Evolutionary conservation across 352 stramenopile species (phyloP).

Genomic region (Plasmopara halstedii): DNA sequence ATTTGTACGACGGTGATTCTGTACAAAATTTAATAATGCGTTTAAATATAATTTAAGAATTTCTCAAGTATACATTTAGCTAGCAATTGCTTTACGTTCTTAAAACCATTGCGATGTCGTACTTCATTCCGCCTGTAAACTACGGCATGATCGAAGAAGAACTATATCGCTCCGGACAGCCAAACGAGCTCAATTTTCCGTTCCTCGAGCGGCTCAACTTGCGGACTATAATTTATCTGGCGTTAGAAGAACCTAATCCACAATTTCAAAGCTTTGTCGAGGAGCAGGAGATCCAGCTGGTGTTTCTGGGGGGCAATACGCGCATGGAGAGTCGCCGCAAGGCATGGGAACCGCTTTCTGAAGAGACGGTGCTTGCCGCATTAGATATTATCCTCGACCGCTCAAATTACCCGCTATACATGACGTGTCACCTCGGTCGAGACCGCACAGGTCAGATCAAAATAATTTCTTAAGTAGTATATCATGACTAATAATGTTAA

Average conservation of each 20-base stretch:
- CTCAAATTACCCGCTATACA: constrained; percentile 86
- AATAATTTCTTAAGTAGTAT: too few relatives aligned
- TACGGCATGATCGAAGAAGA: constrained; percentile 91
- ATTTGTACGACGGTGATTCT: not conserved
- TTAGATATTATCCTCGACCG: constrained; percentile 86
- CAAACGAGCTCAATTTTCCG: constrained; percentile 90
- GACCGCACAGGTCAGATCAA: constrained; percentile 78
- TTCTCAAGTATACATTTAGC: too few relatives aligned
- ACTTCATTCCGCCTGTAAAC: constrained; percentile 90
- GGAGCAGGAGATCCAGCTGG: constrained; percentile 86
- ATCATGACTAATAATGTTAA: too few relatives aligned
- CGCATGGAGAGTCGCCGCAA: constrained; percentile 85
- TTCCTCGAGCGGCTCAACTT: constrained; percentile 88
- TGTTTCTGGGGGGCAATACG: constrained; percentile 82
- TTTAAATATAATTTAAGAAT: too few relatives aligned
- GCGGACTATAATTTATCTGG: constrained; percentile 89
- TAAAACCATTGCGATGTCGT: constrained; percentile 47
- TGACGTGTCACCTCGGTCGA: constrained; percentile 86
- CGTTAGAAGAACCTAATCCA: constrained; percentile 82
- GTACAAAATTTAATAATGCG: not conserved
- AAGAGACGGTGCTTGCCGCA: constrained; percentile 87
- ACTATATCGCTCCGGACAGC: constrained; percentile 85
- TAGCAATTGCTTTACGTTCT: too few relatives aligned
- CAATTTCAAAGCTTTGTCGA: constrained; percentile 88
- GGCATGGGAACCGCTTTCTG: constrained; percentile 75